Base-by-base conservation (phyloP, 805 yeast genomes). In the Monosporozyma yasuniensis region DNA sequence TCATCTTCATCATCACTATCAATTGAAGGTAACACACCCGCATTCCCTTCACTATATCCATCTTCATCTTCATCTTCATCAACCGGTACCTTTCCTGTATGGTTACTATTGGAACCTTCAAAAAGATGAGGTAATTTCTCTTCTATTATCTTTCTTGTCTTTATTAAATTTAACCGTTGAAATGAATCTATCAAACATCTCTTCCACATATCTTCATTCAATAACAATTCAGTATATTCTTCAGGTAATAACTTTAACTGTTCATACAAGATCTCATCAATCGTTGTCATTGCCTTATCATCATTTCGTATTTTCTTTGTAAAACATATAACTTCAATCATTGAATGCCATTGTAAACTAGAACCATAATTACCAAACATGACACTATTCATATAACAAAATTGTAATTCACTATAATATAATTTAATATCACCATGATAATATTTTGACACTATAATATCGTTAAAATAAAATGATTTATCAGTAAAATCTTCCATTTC, bases 331-430 rank as follows among this genome's bases (percentile, higher is more conserved):
- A 83, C 58, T 44, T 72, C 73, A 11, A 78, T 54, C 34, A 83
- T 53, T 18, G 68, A 70, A 48, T 76, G 71, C 90, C 90, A 84
- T 55, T 83, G 89, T 19, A 76, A 66, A 18, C 79, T 74, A 12
- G 83, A 78, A 18, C 85, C 77, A 57, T 77, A 76, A 61, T 83
- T 85, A 14, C 83, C 86, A 53, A 83, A 68, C 0, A 80, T 56
- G 1, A 80, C 57, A 42, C 75, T 69, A 49, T 75, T 67, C 1
- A 81, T 47, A 52, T 72, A 84, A 2, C 76, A 59, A 19, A 81
- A 59, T 54, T 80, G 79, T 6, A 81, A 58, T 56, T 84, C 88
- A 1, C 79, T 79, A 4, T 80, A 52, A 3, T 78, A 18, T 42
- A 55, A 47, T 61, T 71, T 21, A 55, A 56, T 46, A 11, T 46